Base-by-base conservation (phyloP, 2,329 filamentous ascomycete species). In the Metarhizium sp. region DNA sequence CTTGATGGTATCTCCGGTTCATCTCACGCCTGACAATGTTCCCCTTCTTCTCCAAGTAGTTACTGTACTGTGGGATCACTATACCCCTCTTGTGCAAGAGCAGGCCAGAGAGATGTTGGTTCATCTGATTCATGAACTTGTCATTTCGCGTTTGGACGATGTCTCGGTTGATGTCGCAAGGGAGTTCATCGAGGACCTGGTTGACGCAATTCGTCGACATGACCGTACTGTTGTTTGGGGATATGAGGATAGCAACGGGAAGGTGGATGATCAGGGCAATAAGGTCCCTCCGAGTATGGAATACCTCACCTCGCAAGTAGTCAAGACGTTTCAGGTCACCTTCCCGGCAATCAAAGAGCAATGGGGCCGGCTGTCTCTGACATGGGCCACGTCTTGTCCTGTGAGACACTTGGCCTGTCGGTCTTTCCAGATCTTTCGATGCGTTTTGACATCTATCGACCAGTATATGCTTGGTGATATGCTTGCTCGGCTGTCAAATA, bases 61-160 rank as follows among this genome's bases (percentile, higher is more conserved):
- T 5, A 86, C 92, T 13, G 90, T 97, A 3, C 80, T 97, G 2
- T 99, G 94, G 94, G 95, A 99, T 68, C 92, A 97, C 65, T 96
- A 99, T 65, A 96, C 90, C 1, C 85, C 90, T 3, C 81, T 96
- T 11, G 94, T 99, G 1, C 92, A 97, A 69, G 94, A 97, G 62
- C 92, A 99, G 69, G 92, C 95, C 34, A 85, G 92, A 51, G 94
- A 99, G 71, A 96, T 99, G 92, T 81, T 99, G 16, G 92, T 99
- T 2, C 94, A 99, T 73, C 79, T 99, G 18, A 95, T 99, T 50
- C 94, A 99, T 64, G 94, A 97, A 69, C 78, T 97, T 6, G 90
- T 99, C 42, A 91, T 96, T 32, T 84, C 83, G 1, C 79, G 75
- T 48, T 85, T 95, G 57, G 88, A 95, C 55, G 84, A 90, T 50